Base-by-base conservation (phyloP, 192 early-diverging fungal species). In the Podila horticola region DNA sequence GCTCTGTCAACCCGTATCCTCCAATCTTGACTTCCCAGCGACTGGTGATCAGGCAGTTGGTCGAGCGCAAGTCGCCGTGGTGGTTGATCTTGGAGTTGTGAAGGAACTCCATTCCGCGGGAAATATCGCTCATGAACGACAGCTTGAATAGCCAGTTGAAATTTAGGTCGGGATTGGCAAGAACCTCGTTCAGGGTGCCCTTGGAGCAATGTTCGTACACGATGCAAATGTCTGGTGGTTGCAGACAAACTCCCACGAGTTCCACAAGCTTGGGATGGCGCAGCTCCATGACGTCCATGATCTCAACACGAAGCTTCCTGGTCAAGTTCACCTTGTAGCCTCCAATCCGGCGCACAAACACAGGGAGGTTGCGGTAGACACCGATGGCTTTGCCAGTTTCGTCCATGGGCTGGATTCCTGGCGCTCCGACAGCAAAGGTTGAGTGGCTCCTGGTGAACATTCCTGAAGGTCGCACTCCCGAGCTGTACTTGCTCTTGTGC, bases 1-100 rank as follows among this genome's bases (percentile, higher is more conserved):
- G 61, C 17, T 74, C 63, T 5, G 51, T 48, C 17, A 86, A 58
- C 30, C 85, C 85, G 72, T 84, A 86, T 15, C 84, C 81, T 24
- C 74, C 69, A 17, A 86, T 72, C 61, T 86, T 86, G 41, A 86
- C 69, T 58, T 86, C 85, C 85, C 85, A 86, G 7, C 79, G 74
- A 41, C 77, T 77, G 11, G 85, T 82, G 48, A 86, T 76, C 31
- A 84, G 48, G 49, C 85, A 86, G 60, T 72, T 71, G 20, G 38
- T 55, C 0, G 85, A 86, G 19, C 72, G 74, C 24, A 86, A 33
- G 31, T 66, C 81, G 5, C 85, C 83, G 49, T 86, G 85, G 57
- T 64, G 71, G 31, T 68, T 34, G 29, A 86, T 76, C 50, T 84
- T 86, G 30, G 83, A 84, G 29, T 76, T 66, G 55, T 86, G 85